A percentile compares a stretch with the other conserved stretches of the same genome.
phyloP scores from a whole-genome alignment of 345 rosid species.

The Sisymbrium altissimum region DNA sequence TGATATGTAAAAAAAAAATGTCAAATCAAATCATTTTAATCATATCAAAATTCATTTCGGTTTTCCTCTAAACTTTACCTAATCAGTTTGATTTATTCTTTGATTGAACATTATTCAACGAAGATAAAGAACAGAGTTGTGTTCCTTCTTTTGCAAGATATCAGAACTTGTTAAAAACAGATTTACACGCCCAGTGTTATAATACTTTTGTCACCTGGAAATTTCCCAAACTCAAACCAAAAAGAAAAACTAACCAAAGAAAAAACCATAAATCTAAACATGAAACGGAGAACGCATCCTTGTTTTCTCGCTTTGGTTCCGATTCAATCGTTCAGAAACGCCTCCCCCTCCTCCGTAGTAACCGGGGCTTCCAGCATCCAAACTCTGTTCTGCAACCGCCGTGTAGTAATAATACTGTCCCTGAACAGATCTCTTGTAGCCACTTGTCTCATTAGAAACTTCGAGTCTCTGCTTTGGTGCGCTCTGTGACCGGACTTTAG shows the following conservation, averaged over 20 bases:
- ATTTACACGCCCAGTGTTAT: slow-evolving; percentile 18
- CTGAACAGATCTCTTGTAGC: slow-evolving; percentile 29
- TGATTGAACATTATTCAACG: background rate
- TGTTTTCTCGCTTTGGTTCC: slow-evolving; percentile 31
- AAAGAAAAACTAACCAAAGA: background rate
- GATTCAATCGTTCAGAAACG: slow-evolving; percentile 19
- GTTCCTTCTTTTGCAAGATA: slow-evolving; percentile 19
- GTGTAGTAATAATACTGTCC: slow-evolving; percentile 21
- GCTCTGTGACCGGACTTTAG: slow-evolving; percentile 84
- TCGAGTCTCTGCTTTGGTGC: slow-evolving; percentile 88
- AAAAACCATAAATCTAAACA: slow-evolving; percentile 14
- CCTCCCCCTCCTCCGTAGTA: slow-evolving; percentile 24
- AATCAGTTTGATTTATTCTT: background rate
- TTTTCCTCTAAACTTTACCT: background rate
- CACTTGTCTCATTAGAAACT: slow-evolving; percentile 43
- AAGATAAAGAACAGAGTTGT: background rate
- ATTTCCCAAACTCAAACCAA: slow-evolving; percentile 8
- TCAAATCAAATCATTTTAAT: background rate
- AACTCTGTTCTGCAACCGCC: slow-evolving; percentile 19
- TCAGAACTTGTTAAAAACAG: slow-evolving; percentile 19
- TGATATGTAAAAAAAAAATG: no score
- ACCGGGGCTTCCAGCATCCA: slow-evolving; percentile 15
- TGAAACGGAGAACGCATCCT: slow-evolving; percentile 29
- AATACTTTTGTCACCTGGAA: background rate
- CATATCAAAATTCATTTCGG: background rate